Base-by-base conservation (phyloP, 2,329 filamentous ascomycete genomes). In the Exophiala dermatitidis region DNA sequence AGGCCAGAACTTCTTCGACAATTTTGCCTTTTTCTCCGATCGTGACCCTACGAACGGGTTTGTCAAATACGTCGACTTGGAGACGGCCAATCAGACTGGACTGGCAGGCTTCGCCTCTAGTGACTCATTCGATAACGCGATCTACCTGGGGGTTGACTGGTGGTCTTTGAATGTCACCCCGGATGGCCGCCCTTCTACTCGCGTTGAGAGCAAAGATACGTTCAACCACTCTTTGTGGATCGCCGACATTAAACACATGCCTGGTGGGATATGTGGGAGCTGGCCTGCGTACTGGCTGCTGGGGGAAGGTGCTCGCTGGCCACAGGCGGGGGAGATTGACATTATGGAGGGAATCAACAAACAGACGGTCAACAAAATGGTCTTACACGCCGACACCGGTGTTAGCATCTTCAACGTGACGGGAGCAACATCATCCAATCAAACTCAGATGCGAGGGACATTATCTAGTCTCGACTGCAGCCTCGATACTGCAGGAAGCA, bases 321-420 rank as follows among this genome's bases (percentile, higher is more conserved):
- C 72, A 1, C 46, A 61, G 1, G 66, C 68, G 34, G 73, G 73
- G 9, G 73, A 76, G 66, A 76, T 78, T 42, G 76, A 78, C 61
- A 72, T 79, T 45, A 74, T 78, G 58, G 76, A 79, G 59, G 74
- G 72, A 4, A 73, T 78, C 51, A 77, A 78, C 58, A 51, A 66
- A 34, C 65, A 71, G 44, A 61, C 66, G 29, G 64, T 60, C 51
- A 73, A 71, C 46, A 64, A 70, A 31, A 74, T 77, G 57, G 74
- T 73, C 6, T 66, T 78, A 38, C 76, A 79, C 56, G 78, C 75
- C 0, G 64, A 67, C 8, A 65, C 64, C 1, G 69, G 68, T 4
- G 77, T 76, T 59, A 67, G 62, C n/a, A 66, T 77, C 55, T 60
- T 58, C 3, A 54, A 58, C 30, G 67, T 74, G 50, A 68, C 70